These are phyloP conservation scores for Leishmania aethiopica DNA, from an alignment of 208 protist genomes.

Conservation along the genomic window DNA sequence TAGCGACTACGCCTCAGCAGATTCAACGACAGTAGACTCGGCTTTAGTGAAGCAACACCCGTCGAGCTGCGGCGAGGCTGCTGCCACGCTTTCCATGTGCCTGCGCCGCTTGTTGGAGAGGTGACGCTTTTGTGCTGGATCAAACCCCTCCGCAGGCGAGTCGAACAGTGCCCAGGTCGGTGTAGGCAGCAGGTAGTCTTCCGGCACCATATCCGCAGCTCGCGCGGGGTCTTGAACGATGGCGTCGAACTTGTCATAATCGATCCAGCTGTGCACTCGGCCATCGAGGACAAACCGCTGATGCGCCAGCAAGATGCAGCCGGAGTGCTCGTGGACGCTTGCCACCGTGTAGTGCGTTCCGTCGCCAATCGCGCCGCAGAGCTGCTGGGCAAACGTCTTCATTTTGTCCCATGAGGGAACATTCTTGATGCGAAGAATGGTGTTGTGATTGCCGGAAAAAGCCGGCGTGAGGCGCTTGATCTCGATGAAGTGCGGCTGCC, in stretches of 20 bases:
- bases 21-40: slow-evolving; percentile 1
- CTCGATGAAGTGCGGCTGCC: slow-evolving; percentile 93
- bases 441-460: slow-evolving; percentile 83
- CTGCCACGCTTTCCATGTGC: slow-evolving; percentile 22
- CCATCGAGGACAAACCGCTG: slow-evolving; percentile 69
- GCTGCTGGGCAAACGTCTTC: slow-evolving; percentile 64
- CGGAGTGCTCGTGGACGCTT: slow-evolving; percentile 89
- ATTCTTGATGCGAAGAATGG: slow-evolving; percentile 92
- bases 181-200: slow-evolving; percentile 80
- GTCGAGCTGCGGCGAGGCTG: not conserved
- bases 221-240: slow-evolving; percentile 45
- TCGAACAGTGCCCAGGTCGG: slow-evolving; percentile 75
- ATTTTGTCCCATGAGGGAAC: slow-evolving; percentile 92
- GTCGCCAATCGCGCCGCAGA: slow-evolving; percentile 63
- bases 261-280: slow-evolving; percentile 83
- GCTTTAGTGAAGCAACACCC: not conserved
- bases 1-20: not conserved
- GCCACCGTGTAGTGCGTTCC: slow-evolving; percentile 75
- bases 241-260: slow-evolving; percentile 85
- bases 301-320: slow-evolving; percentile 86
- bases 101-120: slow-evolving; percentile 54
- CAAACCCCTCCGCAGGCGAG: slow-evolving; percentile 79
- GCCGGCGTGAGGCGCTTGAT: slow-evolving; percentile 94
- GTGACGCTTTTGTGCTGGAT: slow-evolving; percentile 77
- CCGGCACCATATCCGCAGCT: slow-evolving; percentile 41